These are phyloP conservation scores for Ascochyta rabiei DNA, from an alignment of 2,329 filamentous ascomycete species.

Conservation along the genomic window DNA sequence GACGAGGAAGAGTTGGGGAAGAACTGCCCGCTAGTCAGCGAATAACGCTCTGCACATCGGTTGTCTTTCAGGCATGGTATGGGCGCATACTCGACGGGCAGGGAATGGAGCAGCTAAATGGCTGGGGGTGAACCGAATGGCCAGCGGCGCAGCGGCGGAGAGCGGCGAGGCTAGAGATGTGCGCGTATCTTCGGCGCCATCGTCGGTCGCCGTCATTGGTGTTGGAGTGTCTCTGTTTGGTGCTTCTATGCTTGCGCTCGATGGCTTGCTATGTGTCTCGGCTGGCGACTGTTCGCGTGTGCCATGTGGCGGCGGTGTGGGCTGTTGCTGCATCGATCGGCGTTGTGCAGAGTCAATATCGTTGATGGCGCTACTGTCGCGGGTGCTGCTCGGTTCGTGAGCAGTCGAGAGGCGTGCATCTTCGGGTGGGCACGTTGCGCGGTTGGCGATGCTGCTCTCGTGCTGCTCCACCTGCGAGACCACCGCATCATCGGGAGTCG, in stretches of 20 bases:
- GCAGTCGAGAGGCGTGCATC: slow-evolving; percentile 35
- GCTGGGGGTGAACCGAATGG: slow-evolving; percentile 33
- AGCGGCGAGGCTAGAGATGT: slow-evolving; percentile 41
- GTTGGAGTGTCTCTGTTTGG: slow-evolving; percentile 47
- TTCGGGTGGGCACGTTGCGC: slow-evolving; percentile 59
- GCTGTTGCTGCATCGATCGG: slow-evolving; percentile 33
- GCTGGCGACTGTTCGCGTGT: slow-evolving; percentile 29
- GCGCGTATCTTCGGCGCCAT: slow-evolving; percentile 43
- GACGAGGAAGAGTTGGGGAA: slow-evolving; percentile 83
- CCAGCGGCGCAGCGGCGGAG: slow-evolving; percentile 31
- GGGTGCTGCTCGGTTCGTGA: slow-evolving; percentile 42
- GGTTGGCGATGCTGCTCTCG: slow-evolving; percentile 47
- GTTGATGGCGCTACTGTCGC: slow-evolving; percentile 19
- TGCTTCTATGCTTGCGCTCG: slow-evolving; percentile 40
- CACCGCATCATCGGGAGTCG: slow-evolving; percentile 54
- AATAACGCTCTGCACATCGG: not conserved
- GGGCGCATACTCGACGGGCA: slow-evolving; percentile 40
- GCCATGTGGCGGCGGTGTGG: slow-evolving; percentile 41
- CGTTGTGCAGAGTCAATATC: slow-evolving; percentile 21
- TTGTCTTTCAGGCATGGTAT: not conserved
- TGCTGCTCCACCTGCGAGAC: slow-evolving; percentile 48
- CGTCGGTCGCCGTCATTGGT: slow-evolving; percentile 46
- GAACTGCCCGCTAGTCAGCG: slow-evolving; percentile 57
- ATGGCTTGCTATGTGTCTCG: slow-evolving; percentile 38
- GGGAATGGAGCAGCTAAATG: slow-evolving; percentile 42